These are phyloP conservation scores for Neonectria sp. DNA, from an alignment of 2,329 filamentous ascomycete species.

Conservation along the genomic window DNA sequence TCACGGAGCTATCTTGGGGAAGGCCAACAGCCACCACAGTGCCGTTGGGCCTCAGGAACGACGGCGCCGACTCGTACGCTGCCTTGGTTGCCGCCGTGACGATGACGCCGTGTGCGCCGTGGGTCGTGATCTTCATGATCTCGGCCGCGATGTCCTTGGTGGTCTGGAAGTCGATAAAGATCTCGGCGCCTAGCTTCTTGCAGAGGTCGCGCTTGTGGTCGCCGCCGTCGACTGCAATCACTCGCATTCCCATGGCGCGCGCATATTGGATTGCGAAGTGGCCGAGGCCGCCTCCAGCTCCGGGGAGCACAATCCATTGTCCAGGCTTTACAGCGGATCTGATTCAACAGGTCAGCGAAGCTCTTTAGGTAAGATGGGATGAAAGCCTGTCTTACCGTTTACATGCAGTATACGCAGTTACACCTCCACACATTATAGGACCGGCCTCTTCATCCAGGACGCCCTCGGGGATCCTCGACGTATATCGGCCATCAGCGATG, in stretches of 20 bases:
- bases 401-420: slow-evolving; percentile 87
- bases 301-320: slow-evolving; percentile 84
- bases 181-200: slow-evolving; percentile 76
- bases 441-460: slow-evolving; percentile 81
- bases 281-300: slow-evolving; percentile 86
- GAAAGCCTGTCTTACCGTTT: slow-evolving; percentile 69
- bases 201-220: slow-evolving; percentile 82
- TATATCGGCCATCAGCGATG: slow-evolving; percentile 85
- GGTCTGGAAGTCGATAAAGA: slow-evolving; percentile 84
- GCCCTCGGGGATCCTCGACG: slow-evolving; percentile 82
- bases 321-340: slow-evolving; percentile 77
- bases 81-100: slow-evolving; percentile 87
- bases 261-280: slow-evolving; percentile 86
- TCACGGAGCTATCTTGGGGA: slow-evolving; percentile 59
- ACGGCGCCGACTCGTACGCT: slow-evolving; percentile 93
- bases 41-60: slow-evolving; percentile 85
- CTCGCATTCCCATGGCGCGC: slow-evolving; percentile 85
- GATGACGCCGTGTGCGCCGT: slow-evolving; percentile 90
- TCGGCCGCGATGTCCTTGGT: slow-evolving; percentile 84
- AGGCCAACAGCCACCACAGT: slow-evolving; percentile 88
- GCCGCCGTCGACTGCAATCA: slow-evolving; percentile 85
- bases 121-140: slow-evolving; percentile 78
- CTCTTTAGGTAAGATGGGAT: background rate
- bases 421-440: slow-evolving; percentile 84
- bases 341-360: background rate